These are phyloP conservation scores for Pharnaceum exiguum DNA, from an alignment of 148 eudicot genomes.

Conservation along the genomic window DNA sequence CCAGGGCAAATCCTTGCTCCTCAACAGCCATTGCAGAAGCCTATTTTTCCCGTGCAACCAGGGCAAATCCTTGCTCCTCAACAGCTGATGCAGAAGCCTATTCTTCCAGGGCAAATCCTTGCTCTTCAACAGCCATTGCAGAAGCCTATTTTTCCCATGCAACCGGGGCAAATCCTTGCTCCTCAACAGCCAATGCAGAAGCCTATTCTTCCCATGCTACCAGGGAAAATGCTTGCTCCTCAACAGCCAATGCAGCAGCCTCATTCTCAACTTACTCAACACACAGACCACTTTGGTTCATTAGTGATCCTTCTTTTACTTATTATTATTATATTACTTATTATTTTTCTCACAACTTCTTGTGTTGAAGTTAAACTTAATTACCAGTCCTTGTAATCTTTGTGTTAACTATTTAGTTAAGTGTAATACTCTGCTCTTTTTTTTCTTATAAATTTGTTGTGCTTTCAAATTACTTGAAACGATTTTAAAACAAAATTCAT, in stretches of 20 bases:
- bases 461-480: no score
- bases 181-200: constrained; percentile 57
- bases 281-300: no score
- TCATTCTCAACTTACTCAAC: constrained; percentile 65
- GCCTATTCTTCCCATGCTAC: constrained; percentile 52
- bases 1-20: constrained; percentile 56
- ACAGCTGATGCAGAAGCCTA: constrained; percentile 47
- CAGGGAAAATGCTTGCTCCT: constrained; percentile 50
- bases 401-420: no score
- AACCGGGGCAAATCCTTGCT: constrained; percentile 57
- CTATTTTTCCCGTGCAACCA: constrained; percentile 52
- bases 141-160: constrained; percentile 49
- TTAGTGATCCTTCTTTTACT: no score
- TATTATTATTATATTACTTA: no score
- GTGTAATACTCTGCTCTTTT: no score
- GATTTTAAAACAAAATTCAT: no score
- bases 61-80: constrained; percentile 58
- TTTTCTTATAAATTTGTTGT: no score
- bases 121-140: constrained; percentile 56
- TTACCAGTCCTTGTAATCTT: no score
- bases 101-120: constrained; percentile 62
- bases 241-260: constrained; percentile 62
- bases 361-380: no score
- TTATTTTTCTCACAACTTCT: no score
- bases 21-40: constrained; percentile 54